phyloP scores from a whole-genome alignment of 345 rosid genomes.

The Corymbia maculata region DNA sequence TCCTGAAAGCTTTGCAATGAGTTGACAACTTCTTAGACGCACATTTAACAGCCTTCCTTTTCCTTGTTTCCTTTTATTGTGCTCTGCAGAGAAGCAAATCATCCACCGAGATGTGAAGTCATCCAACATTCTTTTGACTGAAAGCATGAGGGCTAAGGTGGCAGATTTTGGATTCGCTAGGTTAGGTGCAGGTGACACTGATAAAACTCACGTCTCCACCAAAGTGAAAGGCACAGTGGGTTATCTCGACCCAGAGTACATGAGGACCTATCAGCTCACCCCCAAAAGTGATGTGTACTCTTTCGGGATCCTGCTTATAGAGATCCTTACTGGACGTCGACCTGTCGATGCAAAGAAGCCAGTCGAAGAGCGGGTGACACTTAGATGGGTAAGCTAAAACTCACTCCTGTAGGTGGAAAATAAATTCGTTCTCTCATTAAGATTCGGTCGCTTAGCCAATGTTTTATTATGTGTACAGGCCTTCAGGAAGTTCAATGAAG shows the following conservation, averaged over 20 bases:
- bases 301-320: conserved; percentile 81
- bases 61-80: background rate
- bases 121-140: conserved; percentile 87
- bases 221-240: conserved; percentile 96
- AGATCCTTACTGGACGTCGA: conserved; percentile 83
- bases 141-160: conserved; percentile 91
- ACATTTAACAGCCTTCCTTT: background rate
- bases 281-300: conserved; percentile 89
- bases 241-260: conserved; percentile 95
- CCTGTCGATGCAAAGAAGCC: conserved; percentile 66
- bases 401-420: background rate
- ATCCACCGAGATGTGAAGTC: conserved; percentile 95
- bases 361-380: conserved; percentile 58
- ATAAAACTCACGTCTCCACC: conserved; percentile 53
- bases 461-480: conserved; percentile 29
- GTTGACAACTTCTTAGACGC: background rate
- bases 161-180: conserved; percentile 95
- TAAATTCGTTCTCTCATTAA: background rate
- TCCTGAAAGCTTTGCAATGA: background rate
- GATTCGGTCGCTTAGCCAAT: background rate
- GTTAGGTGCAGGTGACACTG: conserved; percentile 51
- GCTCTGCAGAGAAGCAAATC: conserved; percentile 65
- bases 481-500: conserved; percentile 58
- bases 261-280: conserved; percentile 90
- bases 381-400: conserved; percentile 72